A percentile compares a stretch with the other conserved stretches of the same genome.
Evolutionary conservation across 306 rosid genomes (phyloP).

Genomic region (Mucuna pruriens): DNA sequence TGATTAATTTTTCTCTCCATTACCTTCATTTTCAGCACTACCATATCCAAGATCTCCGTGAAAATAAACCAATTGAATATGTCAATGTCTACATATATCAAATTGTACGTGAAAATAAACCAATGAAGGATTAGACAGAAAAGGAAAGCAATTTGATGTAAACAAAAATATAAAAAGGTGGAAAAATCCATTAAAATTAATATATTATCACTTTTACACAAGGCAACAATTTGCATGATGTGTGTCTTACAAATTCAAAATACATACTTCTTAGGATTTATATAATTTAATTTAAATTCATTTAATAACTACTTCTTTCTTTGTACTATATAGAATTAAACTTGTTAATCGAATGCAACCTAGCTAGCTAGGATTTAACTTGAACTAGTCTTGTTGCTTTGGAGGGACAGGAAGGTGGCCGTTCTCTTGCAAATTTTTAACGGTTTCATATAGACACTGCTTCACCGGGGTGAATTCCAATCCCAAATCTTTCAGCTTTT

Average conservation of each 20-base stretch:
- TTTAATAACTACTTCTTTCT: neutral
- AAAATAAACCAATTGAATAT: neutral
- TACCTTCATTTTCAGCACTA: neutral
- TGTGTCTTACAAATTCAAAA: neutral
- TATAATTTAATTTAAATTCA: neutral
- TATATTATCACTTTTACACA: neutral
- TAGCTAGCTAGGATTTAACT: neutral
- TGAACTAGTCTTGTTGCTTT: constrained; percentile 44
- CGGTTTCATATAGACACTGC: constrained; percentile 83
- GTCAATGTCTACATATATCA: neutral
- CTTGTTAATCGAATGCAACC: neutral
- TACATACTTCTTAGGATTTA: neutral
- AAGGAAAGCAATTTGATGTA: neutral
- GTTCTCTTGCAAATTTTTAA: constrained; percentile 81
- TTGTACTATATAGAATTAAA: neutral
- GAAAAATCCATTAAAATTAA: neutral
- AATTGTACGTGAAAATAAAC: neutral
- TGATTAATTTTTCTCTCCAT: neutral
- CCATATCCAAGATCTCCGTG: neutral
- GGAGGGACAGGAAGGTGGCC: constrained; percentile 70
- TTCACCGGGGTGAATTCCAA: constrained; percentile 74
- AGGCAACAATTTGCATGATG: neutral
- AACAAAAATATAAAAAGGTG: neutral
- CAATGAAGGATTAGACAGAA: neutral
- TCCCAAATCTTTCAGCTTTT: constrained; percentile 78